phyloP scores from a whole-genome alignment of 371 early-diverging fungal species.

The Mortierella sp. region DNA sequence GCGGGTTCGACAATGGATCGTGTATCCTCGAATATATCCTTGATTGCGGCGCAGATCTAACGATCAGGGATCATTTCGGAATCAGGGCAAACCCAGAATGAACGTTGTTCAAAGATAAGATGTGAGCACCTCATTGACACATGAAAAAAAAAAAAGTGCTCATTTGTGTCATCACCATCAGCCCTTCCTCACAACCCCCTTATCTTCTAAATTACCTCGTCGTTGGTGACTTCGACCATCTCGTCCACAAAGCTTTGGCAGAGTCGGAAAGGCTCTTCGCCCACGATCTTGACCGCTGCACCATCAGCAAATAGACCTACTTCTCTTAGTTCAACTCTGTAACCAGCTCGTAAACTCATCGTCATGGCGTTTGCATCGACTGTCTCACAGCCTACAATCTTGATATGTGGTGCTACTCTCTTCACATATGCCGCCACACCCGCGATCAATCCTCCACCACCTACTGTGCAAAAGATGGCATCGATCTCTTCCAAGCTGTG shows the following conservation, averaged over 20 bases:
- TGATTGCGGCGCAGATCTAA: conserved; percentile 96
- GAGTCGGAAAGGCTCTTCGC: conserved; percentile 90
- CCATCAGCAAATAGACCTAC: conserved; percentile 98
- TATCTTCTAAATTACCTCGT: conserved; percentile 69
- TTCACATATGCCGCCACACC: conserved; percentile 94
- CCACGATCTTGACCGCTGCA: conserved; percentile 93
- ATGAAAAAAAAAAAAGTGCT: background rate
- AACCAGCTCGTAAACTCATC: conserved; percentile 72
- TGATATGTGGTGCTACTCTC: conserved; percentile 86
- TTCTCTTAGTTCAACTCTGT: conserved; percentile 75
- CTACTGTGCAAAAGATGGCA: conserved; percentile 90
- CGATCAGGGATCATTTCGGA: too few species aligned
- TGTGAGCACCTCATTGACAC: background rate
- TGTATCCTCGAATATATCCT: conserved; percentile 97
- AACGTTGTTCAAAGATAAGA: conserved; percentile 2
- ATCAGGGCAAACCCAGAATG: too few species aligned
- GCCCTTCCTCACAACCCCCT: too few species aligned
- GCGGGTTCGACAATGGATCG: conserved; percentile 96
- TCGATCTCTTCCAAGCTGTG: conserved; percentile 75
- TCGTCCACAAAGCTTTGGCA: conserved; percentile 80
- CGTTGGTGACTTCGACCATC: conserved; percentile 90
- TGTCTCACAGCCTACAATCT: conserved; percentile 94
- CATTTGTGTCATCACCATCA: background rate
- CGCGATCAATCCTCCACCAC: conserved; percentile 95
- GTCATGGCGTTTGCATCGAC: conserved; percentile 93